phyloP scores from a whole-genome alignment of 345 rosid genomes.

The Nephelium lappaceum region DNA sequence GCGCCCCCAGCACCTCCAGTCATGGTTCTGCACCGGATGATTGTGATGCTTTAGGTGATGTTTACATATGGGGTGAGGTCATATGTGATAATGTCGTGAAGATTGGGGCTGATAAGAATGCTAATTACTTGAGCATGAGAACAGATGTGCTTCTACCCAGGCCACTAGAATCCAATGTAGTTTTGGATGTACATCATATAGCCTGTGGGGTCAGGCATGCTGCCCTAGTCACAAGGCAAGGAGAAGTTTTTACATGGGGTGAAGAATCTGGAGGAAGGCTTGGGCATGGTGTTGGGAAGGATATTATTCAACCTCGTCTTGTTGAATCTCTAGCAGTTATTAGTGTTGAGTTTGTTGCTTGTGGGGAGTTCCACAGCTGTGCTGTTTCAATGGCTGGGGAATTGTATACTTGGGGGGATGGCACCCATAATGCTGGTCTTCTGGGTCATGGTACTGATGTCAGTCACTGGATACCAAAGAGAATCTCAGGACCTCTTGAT shows the following conservation, averaged over 20 bases:
- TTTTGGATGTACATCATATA: conserved; percentile 85
- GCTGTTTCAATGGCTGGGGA: conserved; percentile 94
- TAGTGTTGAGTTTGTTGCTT: conserved; percentile 78
- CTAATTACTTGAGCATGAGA: conserved; percentile 55
- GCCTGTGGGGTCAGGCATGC: conserved; percentile 93
- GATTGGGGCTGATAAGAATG: conserved; percentile 62
- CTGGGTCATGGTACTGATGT: conserved; percentile 89
- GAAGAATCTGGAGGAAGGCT: conserved; percentile 96
- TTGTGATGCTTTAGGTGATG: conserved; percentile 96
- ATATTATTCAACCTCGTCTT: conserved; percentile 73
- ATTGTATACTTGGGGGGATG: conserved; percentile 97
- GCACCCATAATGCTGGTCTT: conserved; percentile 87
- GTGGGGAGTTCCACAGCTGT: conserved; percentile 96
- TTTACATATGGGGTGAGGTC: conserved; percentile 96
- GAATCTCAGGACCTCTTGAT: conserved; percentile 89
- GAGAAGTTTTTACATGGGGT: conserved; percentile 97
- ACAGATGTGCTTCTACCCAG: conserved; percentile 75
- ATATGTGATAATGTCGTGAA: conserved; percentile 64
- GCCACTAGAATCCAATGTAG: conserved; percentile 82
- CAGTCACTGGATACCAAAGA: conserved; percentile 98
- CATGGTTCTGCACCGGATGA: conserved; percentile 98
- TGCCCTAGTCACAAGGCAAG: conserved; percentile 88
- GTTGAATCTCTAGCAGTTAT: conserved; percentile 73
- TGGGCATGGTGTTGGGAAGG: conserved; percentile 86
- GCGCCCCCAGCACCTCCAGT: conserved; percentile 92